Evolutionary conservation across 2,329 filamentous ascomycete genomes (phyloP).

Genomic region (Trichoderma gracile): DNA sequence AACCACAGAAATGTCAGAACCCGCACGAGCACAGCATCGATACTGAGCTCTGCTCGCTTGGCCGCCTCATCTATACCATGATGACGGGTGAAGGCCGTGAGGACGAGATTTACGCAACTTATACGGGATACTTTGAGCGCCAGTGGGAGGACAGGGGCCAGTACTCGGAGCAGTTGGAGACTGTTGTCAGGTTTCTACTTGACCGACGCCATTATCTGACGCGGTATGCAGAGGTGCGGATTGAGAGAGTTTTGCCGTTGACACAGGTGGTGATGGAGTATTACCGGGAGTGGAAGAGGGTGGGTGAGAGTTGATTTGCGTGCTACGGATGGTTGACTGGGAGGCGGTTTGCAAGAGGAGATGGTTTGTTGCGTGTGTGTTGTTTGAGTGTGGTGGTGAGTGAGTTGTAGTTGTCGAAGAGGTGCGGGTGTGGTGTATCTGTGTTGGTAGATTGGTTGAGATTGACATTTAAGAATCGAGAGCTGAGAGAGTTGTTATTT

Average conservation of each 20-base stretch:
- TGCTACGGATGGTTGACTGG: too few relatives aligned
- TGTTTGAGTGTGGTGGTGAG: too few relatives aligned
- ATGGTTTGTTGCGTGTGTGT: too few relatives aligned
- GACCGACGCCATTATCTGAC: not conserved
- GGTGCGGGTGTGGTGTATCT: too few relatives aligned
- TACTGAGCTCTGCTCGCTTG: constrained; percentile 44
- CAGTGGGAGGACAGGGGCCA: constrained; percentile 25
- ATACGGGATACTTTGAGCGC: constrained; percentile 29
- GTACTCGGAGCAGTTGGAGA: constrained; percentile 35
- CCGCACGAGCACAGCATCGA: constrained; percentile 37
- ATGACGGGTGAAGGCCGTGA: constrained; percentile 35
- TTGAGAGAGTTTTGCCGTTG: constrained; percentile 20
- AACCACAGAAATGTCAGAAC: too few relatives aligned
- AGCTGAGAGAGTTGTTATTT: too few relatives aligned
- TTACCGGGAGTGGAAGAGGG: constrained; percentile 36
- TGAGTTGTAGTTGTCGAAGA: too few relatives aligned
- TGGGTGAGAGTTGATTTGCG: too few relatives aligned
- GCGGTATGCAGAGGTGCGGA: not conserved
- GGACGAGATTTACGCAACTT: constrained; percentile 28
- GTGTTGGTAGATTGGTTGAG: too few relatives aligned
- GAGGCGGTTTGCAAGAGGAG: too few relatives aligned
- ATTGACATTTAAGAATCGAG: too few relatives aligned
- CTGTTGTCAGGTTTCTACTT: constrained; percentile 33
- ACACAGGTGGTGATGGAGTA: constrained; percentile 31
- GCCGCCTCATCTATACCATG: constrained; percentile 44